Evolutionary conservation across 306 rosid genomes (phyloP).

Genomic region (Ormosia emarginata): DNA sequence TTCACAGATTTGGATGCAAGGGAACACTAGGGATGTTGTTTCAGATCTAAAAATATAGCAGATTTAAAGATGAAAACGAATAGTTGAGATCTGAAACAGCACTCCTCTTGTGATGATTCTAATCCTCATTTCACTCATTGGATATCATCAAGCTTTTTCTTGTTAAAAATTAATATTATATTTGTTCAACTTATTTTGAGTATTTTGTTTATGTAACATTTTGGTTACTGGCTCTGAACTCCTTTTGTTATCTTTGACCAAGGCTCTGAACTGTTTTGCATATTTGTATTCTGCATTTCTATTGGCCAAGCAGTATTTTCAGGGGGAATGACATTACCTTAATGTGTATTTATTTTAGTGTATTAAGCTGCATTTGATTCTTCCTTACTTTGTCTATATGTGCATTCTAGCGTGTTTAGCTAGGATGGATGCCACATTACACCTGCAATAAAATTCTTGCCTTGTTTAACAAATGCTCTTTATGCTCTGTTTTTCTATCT

Average conservation of each 20-base stretch:
- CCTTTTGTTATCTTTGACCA: background rate
- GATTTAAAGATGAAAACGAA: background rate
- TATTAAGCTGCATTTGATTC: background rate
- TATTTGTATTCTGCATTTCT: background rate
- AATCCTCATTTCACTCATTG: background rate
- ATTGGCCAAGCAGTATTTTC: background rate
- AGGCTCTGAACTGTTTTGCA: background rate
- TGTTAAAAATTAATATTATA: background rate
- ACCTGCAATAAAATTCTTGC: background rate
- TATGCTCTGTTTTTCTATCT: too few relatives aligned
- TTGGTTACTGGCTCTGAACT: background rate
- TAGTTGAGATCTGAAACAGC: background rate
- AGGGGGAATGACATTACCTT: background rate
- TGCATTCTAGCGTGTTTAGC: background rate
- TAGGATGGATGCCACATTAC: background rate
- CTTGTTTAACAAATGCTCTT: background rate
- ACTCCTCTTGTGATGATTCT: background rate
- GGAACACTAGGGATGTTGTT: constrained; percentile 1
- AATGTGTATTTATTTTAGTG: background rate
- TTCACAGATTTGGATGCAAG: background rate
- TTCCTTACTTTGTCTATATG: background rate
- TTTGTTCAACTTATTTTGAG: background rate
- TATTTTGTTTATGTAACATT: background rate
- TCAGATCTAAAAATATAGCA: constrained; percentile 2
- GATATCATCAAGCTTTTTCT: background rate